Percentiles rank a stretch among this genome's conserved stretches.
phyloP scores from a whole-genome alignment of 305 asterid species.

The Fraxinus floribunda region DNA sequence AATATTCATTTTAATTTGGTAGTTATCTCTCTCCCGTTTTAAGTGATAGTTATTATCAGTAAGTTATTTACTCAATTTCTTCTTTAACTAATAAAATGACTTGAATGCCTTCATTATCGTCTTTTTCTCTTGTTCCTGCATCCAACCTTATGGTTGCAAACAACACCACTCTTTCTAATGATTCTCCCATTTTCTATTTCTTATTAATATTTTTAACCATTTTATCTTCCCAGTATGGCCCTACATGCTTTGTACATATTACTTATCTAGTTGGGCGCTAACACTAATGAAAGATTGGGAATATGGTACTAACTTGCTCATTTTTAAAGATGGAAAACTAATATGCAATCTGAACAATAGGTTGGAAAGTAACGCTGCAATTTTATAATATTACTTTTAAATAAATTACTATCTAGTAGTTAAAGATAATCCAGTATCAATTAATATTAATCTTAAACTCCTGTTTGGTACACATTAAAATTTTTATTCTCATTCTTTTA shows the following conservation, averaged over 20 bases:
- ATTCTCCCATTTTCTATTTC: neutral
- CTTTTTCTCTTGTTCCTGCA: neutral
- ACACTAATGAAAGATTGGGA: neutral
- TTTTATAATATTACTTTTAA: too few species aligned
- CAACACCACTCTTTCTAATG: neutral
- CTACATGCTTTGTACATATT: neutral
- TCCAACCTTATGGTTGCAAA: neutral
- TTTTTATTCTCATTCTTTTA: too few species aligned
- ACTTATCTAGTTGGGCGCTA: neutral
- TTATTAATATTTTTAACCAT: too few species aligned
- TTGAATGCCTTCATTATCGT: neutral
- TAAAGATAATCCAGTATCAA: too few species aligned
- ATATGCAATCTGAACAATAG: neutral
- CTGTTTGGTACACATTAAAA: too few species aligned
- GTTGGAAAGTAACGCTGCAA: neutral
- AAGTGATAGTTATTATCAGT: too few species aligned
- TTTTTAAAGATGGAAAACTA: neutral
- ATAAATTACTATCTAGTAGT: too few species aligned
- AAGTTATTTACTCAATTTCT: neutral
- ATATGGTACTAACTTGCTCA: neutral
- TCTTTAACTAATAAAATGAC: neutral
- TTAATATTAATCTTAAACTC: too few species aligned
- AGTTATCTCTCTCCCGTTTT: neutral
- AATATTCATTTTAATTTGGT: neutral
- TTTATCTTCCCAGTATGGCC: neutral